Base-by-base conservation (phyloP, 108 stramenopile genomes). In the Skeletonema marinoi region DNA sequence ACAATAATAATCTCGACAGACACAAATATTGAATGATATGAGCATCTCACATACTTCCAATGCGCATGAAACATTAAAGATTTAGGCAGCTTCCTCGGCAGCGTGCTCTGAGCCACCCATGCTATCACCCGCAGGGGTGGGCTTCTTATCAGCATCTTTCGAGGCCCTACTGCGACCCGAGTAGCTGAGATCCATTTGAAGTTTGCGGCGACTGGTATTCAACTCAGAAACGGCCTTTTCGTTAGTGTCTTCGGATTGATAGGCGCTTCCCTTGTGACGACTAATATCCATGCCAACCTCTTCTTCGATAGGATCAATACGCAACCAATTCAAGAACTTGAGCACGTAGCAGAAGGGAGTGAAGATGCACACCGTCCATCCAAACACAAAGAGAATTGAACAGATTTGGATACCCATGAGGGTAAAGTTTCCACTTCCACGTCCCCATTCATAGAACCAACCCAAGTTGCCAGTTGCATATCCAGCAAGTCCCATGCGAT, bases 281-380 rank as follows among this genome's bases (percentile, higher is more conserved):
- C 86, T 87, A 42, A 94, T 88, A 73, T 94, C 93, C 78, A 92
- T 84, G 66, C 93, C 93, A 67, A 92, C 93, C 54, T 90, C 88
- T 68, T 94, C 93, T 65, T 92, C 93, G 3, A 94, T 81, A 71
- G 88, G 66, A 75, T 91, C 90, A 68, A 98, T 92, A 69, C 97
- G 96, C 77, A 96, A 88, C 88, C 90, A 87, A 31, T 90, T 88
- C 51, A 82, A 36, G 4, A 54, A 29, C 67, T 90, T 88, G 59
- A 96, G 88, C 32, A 85, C n/a, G 21, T 86, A 66, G 81, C 94
- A 96, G 73, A 98, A 94, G 7, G 92, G 92, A 46, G 81, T 79
- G 84, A 93, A 93, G 64, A 91, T 70, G 41, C 42, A 68, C 32
- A 42, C 60, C 13, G 91, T 90, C 98, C 98, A 98, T 32, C 74